Evolutionary conservation across 768 basidiomycete genomes (phyloP).

Genomic region (Rhizopogon sp.): DNA sequence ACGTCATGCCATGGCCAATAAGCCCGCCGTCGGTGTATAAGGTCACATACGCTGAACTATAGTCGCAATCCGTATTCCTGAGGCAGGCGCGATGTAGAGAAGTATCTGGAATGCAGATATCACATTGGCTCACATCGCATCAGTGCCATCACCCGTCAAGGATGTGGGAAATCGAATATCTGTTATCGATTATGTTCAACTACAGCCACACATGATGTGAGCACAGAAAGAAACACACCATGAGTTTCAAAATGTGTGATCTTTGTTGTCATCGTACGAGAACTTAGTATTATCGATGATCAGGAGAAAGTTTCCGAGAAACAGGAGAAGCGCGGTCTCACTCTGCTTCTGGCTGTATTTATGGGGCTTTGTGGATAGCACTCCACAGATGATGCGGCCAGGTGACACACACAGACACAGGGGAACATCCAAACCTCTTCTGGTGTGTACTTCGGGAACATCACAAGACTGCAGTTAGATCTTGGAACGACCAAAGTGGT

Average conservation of each 20-base stretch:
- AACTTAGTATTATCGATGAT: not conserved
- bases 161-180: slow-evolving; percentile 94
- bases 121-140: slow-evolving; percentile 69
- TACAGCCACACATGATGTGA: not conserved
- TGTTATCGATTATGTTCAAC: slow-evolving; percentile 21
- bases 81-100: not conserved
- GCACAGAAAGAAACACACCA: slow-evolving; percentile 33
- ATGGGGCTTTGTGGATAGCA: no score
- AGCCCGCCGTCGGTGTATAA: slow-evolving; percentile 69
- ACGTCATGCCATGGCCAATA: slow-evolving; percentile 90
- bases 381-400: no score
- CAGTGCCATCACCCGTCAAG: slow-evolving; percentile 85
- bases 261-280: slow-evolving; percentile 24
- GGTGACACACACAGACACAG: no score
- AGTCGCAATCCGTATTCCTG: slow-evolving; percentile 95
- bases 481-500: no score
- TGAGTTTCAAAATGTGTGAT: slow-evolving; percentile 57
- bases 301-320: not conserved
- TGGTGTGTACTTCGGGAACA: no score
- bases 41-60: slow-evolving; percentile 88
- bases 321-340: not conserved
- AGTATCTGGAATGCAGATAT: not conserved
- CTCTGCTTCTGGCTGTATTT: no score
- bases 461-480: no score
- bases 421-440: no score